Conservation (phyloP, 2,329 filamentous ascomycete species). For the Cercospora zeina region DNA sequence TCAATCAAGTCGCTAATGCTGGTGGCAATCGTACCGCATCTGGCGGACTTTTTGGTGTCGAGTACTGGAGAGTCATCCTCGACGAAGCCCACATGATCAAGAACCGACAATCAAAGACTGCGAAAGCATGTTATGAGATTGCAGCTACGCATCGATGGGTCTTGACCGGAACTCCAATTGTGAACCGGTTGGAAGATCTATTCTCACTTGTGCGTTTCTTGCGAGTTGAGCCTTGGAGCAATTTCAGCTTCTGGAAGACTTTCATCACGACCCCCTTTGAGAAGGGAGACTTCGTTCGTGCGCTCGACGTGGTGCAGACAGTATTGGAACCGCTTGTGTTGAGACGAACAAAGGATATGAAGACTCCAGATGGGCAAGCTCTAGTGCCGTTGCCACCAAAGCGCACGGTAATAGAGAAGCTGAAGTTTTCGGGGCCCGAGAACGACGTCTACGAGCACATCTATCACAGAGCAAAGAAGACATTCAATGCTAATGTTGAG, state of each 20-base stretch:
- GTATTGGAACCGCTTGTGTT: conserved; percentile 95
- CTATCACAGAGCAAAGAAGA: conserved; percentile 75
- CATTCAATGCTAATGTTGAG: conserved; percentile 83
- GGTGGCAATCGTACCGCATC: conserved; percentile 59
- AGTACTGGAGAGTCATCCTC: conserved; percentile 92
- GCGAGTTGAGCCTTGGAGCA: conserved; percentile 94
- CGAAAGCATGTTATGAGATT: conserved; percentile 90
- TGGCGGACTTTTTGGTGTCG: conserved; percentile 77
- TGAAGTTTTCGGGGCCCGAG: conserved; percentile 82
- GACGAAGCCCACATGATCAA: conserved; percentile 97
- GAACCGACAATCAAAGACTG: conserved; percentile 80
- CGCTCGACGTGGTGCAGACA: conserved; percentile 94
- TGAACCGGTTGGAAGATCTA: conserved; percentile 91
- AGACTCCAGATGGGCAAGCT: conserved; percentile 79
- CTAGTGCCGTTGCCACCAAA: conserved; percentile 81
- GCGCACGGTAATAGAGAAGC: conserved; percentile 78
- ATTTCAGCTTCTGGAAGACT: conserved; percentile 98
- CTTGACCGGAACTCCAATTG: conserved; percentile 91
- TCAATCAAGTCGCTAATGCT: conserved; percentile 66
- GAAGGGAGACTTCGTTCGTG: conserved; percentile 88
- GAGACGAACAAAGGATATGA: conserved; percentile 96
- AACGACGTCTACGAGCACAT: conserved; percentile 92
- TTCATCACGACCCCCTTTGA: conserved; percentile 98
- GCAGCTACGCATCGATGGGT: conserved; percentile 85
- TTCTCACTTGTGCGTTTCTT: conserved; percentile 92